A percentile compares a stretch with the other conserved stretches of the same genome.
Conservation (phyloP, 192 early-diverging fungal species). For the Diversispora eburnea region DNA sequence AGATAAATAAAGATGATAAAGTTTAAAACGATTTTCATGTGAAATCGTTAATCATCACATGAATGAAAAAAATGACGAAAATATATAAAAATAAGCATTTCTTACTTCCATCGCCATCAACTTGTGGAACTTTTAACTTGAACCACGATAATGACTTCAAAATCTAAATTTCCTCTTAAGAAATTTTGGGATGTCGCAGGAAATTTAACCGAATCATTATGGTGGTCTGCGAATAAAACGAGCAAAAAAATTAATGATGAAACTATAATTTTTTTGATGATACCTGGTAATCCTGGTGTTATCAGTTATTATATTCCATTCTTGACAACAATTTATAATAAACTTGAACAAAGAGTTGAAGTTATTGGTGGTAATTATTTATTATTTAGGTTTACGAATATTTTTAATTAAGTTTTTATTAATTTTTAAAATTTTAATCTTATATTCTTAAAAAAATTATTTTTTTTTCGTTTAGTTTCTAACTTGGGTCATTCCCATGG, state of each 20-base stretch:
- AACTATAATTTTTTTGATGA: conserved; percentile 44
- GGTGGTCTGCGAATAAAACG: conserved; percentile 31
- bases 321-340: conserved; percentile 52
- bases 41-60: too few species aligned
- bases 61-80: too few species aligned
- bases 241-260: conserved; percentile 31
- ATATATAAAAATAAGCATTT: too few species aligned
- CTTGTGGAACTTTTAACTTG: too few species aligned
- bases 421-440: neutral
- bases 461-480: conserved; percentile 37
- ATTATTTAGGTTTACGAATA: neutral
- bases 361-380: conserved; percentile 53
- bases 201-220: conserved; percentile 40
- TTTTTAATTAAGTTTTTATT: neutral
- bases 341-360: conserved; percentile 48
- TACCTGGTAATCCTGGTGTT: conserved; percentile 77
- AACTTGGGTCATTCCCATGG: conserved; percentile 59
- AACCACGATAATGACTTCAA: neutral
- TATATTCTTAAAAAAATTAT: too few species aligned
- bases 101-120: too few species aligned
- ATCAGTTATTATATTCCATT: conserved; percentile 81
- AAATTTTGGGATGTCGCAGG: conserved; percentile 32
- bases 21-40: too few species aligned
- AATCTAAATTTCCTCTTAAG: conserved; percentile 25
- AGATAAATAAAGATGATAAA: too few species aligned